Percentiles rank a stretch among this genome's conserved stretches.
Evolutionary conservation across 2,329 filamentous ascomycete genomes (phyloP).

Genomic region (Talaromyces sp.): DNA sequence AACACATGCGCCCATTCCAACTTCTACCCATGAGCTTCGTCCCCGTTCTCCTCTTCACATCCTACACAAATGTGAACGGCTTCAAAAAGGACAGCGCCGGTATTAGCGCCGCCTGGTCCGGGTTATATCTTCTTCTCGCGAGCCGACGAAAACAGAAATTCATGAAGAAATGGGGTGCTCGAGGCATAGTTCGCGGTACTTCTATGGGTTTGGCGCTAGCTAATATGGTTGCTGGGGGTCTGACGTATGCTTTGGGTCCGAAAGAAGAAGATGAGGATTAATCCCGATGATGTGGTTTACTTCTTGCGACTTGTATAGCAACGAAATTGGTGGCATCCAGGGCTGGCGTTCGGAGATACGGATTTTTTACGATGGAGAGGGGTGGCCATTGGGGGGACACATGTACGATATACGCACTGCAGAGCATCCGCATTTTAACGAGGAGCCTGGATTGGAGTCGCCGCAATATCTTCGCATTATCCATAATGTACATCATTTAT

Average conservation of each 20-base stretch:
- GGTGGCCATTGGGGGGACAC: neutral
- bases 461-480: neutral
- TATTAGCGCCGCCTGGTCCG: conserved; percentile 62
- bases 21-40: conserved; percentile 64
- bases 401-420: conserved; percentile 2
- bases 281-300: neutral
- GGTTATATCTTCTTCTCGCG: conserved; percentile 62
- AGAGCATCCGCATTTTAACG: neutral
- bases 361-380: neutral
- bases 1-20: conserved; percentile 65
- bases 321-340: neutral
- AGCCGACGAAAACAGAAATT: conserved; percentile 51
- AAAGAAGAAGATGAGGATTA: conserved; percentile 36
- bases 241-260: conserved; percentile 45
- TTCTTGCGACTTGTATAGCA: neutral
- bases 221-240: conserved; percentile 46
- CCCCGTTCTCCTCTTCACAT: conserved; percentile 61
- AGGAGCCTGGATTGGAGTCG: neutral
- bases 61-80: conserved; percentile 61
- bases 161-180: conserved; percentile 44
- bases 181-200: conserved; percentile 43
- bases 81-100: conserved; percentile 63
- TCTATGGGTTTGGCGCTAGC: conserved; percentile 46
- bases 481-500: neutral
- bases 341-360: neutral